Evolutionary conservation across 495 filamentous ascomycete species (phyloP).

Genomic region (Hyaloscypha variabilis): DNA sequence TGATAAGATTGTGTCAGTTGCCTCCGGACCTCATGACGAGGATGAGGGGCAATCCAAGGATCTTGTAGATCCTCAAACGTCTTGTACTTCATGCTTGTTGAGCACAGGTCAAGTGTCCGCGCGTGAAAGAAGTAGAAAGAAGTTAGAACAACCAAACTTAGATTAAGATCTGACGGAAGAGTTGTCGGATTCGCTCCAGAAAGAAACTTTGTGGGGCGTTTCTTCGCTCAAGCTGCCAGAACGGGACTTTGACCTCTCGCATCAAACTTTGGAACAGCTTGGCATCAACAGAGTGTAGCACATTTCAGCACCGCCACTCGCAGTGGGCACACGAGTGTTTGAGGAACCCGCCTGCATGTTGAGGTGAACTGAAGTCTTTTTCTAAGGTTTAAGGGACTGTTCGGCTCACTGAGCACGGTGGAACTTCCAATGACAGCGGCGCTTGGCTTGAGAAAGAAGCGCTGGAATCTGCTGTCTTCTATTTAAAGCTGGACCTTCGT

Average conservation of each 20-base stretch:
- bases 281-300: constrained; percentile 13
- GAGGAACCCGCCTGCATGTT: not conserved
- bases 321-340: not conserved
- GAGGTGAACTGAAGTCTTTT: constrained; percentile 2
- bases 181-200: not conserved
- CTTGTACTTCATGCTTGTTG: constrained; percentile 5
- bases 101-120: constrained; percentile 14
- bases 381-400: not conserved
- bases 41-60: not conserved
- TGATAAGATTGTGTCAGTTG: constrained; percentile 17
- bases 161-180: constrained; percentile 9
- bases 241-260: constrained; percentile 17
- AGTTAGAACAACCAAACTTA: not conserved
- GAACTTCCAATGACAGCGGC: constrained; percentile 1
- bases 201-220: constrained; percentile 16
- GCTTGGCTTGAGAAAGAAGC: not conserved
- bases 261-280: constrained; percentile 21
- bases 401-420: constrained; percentile 1
- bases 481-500: not conserved
- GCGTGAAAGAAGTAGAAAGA: not conserved
- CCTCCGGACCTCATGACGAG: not conserved
- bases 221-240: constrained; percentile 1
- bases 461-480: not conserved
- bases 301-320: constrained; percentile 12
- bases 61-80: constrained; percentile 27